Conservation (phyloP, 805 yeast species). For the Hermanozyma aechmeae region DNA sequence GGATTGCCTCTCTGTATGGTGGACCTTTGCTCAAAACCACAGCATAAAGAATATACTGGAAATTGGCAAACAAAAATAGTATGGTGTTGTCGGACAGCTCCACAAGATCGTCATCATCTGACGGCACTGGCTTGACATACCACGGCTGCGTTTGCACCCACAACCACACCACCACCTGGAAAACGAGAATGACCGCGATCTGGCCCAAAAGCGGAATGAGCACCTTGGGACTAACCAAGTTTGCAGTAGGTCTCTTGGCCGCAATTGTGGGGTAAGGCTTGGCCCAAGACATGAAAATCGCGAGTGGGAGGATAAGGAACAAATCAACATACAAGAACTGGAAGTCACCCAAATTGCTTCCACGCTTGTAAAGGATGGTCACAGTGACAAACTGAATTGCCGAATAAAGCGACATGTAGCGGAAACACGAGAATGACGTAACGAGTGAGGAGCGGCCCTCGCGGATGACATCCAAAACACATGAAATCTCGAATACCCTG, state of each 20-base stretch:
- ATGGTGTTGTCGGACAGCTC: slow-evolving; percentile 85
- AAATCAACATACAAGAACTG: slow-evolving; percentile 93
- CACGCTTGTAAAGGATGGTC: slow-evolving; percentile 73
- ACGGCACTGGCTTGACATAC: slow-evolving; percentile 77
- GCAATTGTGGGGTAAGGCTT: slow-evolving; percentile 57
- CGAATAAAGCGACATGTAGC: slow-evolving; percentile 93
- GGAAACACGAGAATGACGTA: slow-evolving; percentile 94
- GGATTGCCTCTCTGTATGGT: slow-evolving; percentile 78
- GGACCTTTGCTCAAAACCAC: slow-evolving; percentile 83
- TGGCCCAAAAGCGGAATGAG: slow-evolving; percentile 75
- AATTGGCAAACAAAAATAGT: slow-evolving; percentile 69
- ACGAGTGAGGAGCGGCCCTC: slow-evolving; percentile 95
- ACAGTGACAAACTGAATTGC: slow-evolving; percentile 93
- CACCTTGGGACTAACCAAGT: slow-evolving; percentile 81
- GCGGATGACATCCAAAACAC: slow-evolving; percentile 82
- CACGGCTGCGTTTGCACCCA: slow-evolving; percentile 50
- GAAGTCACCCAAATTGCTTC: slow-evolving; percentile 92
- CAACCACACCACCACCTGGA: slow-evolving; percentile 66
- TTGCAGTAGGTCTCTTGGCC: slow-evolving; percentile 84
- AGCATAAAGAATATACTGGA: slow-evolving; percentile 83
- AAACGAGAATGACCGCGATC: slow-evolving; percentile 50
- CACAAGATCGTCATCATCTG: slow-evolving; percentile 63
- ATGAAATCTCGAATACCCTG: slow-evolving; percentile 78
- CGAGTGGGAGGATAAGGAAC: slow-evolving; percentile 84
- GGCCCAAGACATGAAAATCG: slow-evolving; percentile 97